Evolutionary conservation across 768 basidiomycete species (phyloP).

Genomic region (Tubosaeta sp.): DNA sequence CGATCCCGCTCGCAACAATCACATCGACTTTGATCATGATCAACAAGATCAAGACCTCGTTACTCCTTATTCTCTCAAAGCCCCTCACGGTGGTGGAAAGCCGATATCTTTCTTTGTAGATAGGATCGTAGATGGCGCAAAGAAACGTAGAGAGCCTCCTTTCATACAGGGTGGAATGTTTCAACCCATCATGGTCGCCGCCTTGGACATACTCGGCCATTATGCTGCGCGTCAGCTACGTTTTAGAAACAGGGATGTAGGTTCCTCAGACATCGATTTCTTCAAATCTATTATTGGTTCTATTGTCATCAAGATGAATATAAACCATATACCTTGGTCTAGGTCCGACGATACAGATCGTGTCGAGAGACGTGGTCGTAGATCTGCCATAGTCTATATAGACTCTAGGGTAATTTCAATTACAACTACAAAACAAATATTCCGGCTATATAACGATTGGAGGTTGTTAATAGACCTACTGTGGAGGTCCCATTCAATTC

Average conservation of each 20-base stretch:
- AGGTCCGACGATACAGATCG: neutral
- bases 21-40: neutral
- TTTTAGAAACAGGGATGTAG: neutral
- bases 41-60: neutral
- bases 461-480: no score
- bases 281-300: neutral
- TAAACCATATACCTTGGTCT: neutral
- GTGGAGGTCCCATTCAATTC: no score
- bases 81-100: neutral
- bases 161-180: neutral
- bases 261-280: neutral
- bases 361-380: neutral
- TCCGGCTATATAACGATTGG: no score
- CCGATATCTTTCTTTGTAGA: neutral
- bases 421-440: no score
- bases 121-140: neutral
- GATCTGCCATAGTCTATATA: no score
- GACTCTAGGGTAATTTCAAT: no score
- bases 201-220: neutral
- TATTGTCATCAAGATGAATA: neutral
- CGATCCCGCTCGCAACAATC: neutral
- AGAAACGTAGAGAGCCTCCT: neutral
- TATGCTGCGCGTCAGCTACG: neutral
- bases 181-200: neutral
- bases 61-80: neutral